phyloP scores from a whole-genome alignment of 2,329 filamentous ascomycete genomes.

The Laburnicola sp. region DNA sequence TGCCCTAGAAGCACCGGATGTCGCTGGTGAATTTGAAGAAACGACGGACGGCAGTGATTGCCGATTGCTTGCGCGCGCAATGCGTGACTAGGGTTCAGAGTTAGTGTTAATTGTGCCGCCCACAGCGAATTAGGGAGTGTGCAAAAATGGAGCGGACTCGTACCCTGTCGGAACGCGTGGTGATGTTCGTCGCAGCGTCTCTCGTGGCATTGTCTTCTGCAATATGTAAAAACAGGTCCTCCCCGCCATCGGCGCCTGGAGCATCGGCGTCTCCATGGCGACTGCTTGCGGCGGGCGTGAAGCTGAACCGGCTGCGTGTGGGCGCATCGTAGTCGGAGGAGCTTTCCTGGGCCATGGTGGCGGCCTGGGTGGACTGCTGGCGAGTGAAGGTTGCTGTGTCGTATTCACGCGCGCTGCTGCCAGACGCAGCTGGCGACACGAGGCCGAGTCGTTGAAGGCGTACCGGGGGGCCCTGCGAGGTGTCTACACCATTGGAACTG shows the following conservation, averaged over 20 bases:
- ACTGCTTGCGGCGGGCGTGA: conserved; percentile 22
- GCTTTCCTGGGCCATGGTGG: conserved; percentile 40
- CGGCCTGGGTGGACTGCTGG: conserved; percentile 19
- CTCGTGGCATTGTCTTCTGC: conserved; percentile 43
- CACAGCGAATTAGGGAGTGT: too few relatives aligned
- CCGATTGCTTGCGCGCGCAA: conserved; percentile 41
- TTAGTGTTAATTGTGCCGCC: conserved; percentile 13
- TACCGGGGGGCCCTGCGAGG: conserved; percentile 54
- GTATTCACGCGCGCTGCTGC: conserved; percentile 16
- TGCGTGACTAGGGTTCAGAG: conserved; percentile 35
- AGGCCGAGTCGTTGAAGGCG: too few relatives aligned
- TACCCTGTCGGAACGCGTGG: conserved; percentile 35
- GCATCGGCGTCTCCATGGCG: conserved; percentile 20
- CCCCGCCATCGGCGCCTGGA: conserved; percentile 32
- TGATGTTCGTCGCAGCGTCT: conserved; percentile 28
- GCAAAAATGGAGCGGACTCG: conserved; percentile 30
- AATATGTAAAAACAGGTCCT: conserved; percentile 50
- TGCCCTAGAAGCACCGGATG: conserved; percentile 29
- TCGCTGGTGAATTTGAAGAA: conserved; percentile 31
- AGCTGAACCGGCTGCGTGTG: conserved; percentile 29
- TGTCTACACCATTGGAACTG: conserved; percentile 56
- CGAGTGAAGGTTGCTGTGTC: conserved; percentile 24
- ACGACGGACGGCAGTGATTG: conserved; percentile 40
- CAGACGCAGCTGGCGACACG: too few relatives aligned
- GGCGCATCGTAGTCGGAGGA: conserved; percentile 38